Evolutionary conservation across 768 basidiomycete species (phyloP), one percentile per base, ranked within the genome.

Genomic region (Boletus rubroflammeus): DNA sequence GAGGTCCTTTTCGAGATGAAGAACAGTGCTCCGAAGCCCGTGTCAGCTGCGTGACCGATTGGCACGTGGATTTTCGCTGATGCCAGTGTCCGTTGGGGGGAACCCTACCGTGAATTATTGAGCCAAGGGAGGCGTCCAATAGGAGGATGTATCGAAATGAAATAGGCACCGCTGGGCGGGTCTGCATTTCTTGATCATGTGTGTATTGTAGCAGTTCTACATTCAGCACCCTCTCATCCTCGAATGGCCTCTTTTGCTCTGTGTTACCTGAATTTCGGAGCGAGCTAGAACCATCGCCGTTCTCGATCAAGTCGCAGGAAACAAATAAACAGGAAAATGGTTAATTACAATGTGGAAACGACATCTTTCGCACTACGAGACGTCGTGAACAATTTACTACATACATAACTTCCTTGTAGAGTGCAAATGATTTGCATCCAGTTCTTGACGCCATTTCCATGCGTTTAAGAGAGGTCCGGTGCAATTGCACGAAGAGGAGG

Each of bases 1-100:
- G 75, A 75, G 38, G 55, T 53, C 26, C 61, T 70, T n/a, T 76
- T 78, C 52, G 65, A 71, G 44, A 55, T 47, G 56, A 61, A 58
- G 35, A n/a, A 43, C 13, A 38, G 26, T 23, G 29, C 31, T 13
- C 6, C 26, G 6, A 26, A 31, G 17, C 41, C 31, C 21, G 17
- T 11, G 17, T 47, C 23, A 34, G 36, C 41, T 11, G 45, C 25
- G 9, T 58, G n/a, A n/a, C n/a, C n/a, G n/a, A n/a, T n/a, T n/a
- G n/a, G n/a, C n/a, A n/a, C n/a, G n/a, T n/a, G n/a, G n/a, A n/a
- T n/a, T n/a, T n/a, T n/a, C n/a, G n/a, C n/a, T n/a, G n/a, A n/a
- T n/a, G n/a, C n/a, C n/a, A n/a, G n/a, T 58, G 25, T 51, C 51
- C 5, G 51, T 59, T 31, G 10, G 35, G 11, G 47, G 48, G 14